A percentile compares a stretch with the other conserved stretches of the same genome.
phyloP scores from a whole-genome alignment of 1,284 basidiomycete species.

The Austroboletus olivaceoglutinosus region DNA sequence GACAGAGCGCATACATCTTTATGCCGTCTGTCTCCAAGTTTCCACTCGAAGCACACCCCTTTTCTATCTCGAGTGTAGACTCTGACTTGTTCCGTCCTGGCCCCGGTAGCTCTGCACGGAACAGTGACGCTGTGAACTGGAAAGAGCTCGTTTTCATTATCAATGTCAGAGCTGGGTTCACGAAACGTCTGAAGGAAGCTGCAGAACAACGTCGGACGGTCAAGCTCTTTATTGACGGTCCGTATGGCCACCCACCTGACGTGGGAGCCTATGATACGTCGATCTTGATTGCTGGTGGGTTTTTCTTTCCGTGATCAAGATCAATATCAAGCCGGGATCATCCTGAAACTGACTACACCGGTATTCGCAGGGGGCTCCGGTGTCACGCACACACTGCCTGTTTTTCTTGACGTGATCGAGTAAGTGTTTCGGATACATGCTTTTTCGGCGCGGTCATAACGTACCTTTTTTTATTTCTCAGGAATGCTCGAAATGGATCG shows the following conservation, averaged over 20 bases:
- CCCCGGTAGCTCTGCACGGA: background rate
- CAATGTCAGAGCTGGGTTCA: conserved; percentile 47
- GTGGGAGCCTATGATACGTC: conserved; percentile 35
- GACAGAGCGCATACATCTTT: conserved; percentile 51
- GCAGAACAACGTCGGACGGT: conserved; percentile 26
- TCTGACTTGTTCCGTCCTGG: conserved; percentile 14
- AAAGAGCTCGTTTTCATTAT: conserved; percentile 52
- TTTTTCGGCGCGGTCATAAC: background rate
- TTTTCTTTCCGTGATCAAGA: background rate
- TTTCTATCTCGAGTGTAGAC: conserved; percentile 51
- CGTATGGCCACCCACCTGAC: conserved; percentile 41
- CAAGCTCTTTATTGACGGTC: conserved; percentile 43
- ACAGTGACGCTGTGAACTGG: conserved; percentile 18
- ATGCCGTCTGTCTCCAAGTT: conserved; percentile 43
- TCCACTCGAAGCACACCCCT: conserved; percentile 53
- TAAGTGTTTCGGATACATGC: conserved; percentile 15
- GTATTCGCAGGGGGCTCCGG: conserved; percentile 39
- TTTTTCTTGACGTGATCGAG: conserved; percentile 41
- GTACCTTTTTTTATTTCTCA: conserved; percentile 6
- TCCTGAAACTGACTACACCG: background rate
- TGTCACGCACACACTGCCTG: conserved; percentile 40
- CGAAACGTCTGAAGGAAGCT: conserved; percentile 31
- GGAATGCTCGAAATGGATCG: conserved; percentile 24
- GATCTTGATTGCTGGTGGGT: conserved; percentile 39
- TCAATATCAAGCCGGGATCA: no score